phyloP scores from a whole-genome alignment of 331 rosid genomes.

The Saraca asoca region DNA sequence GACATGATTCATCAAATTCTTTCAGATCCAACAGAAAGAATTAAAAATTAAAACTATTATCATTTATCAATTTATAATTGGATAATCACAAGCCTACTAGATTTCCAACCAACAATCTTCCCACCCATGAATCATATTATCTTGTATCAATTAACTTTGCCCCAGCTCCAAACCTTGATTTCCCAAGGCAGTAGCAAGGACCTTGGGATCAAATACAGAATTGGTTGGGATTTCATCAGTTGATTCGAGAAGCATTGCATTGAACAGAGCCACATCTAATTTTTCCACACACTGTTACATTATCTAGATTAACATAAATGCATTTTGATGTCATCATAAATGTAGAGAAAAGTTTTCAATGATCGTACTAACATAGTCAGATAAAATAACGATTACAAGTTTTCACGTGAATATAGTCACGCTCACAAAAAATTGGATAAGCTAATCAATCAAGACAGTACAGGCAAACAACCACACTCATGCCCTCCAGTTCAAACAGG shows the following conservation, averaged over 20 bases:
- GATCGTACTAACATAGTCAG: neutral
- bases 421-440: constrained; percentile 22
- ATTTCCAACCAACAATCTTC: too few species aligned
- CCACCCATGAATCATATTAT: too few species aligned
- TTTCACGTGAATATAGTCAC: constrained; percentile 11
- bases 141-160: too few species aligned
- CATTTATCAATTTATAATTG: too few species aligned
- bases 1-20: too few species aligned
- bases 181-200: constrained; percentile 82
- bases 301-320: constrained; percentile 50
- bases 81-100: too few species aligned
- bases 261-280: constrained; percentile 96
- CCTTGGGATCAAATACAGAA: constrained; percentile 94
- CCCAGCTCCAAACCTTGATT: constrained; percentile 88
- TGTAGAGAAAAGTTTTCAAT: neutral
- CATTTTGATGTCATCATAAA: constrained; percentile 29
- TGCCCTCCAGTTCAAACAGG: constrained; percentile 95
- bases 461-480: constrained; percentile 94
- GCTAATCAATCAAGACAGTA: constrained; percentile 80
- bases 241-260: constrained; percentile 96
- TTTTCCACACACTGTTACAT: constrained; percentile 99
- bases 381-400: constrained; percentile 8
- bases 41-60: too few species aligned
- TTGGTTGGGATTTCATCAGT: constrained; percentile 86
- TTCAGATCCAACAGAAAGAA: too few species aligned